Evolutionary conservation across 805 yeast genomes (phyloP).

Genomic region (Trichomonascus vanleenenianus): DNA sequence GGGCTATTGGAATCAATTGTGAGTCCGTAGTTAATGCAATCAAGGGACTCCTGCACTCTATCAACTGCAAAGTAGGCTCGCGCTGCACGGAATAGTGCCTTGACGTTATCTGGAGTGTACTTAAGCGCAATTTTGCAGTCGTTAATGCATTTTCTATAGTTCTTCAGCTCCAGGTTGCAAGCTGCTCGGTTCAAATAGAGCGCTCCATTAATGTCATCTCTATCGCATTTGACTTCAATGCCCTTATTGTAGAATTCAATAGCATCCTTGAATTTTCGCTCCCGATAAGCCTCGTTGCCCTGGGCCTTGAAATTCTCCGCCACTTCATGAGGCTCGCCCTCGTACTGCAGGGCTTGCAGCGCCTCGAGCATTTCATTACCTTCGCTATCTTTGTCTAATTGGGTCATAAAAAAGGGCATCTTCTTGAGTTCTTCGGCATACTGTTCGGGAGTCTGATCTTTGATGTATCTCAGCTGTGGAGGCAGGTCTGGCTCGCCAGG

Average conservation of each 20-base stretch:
- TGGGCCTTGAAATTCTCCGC: slow-evolving; percentile 86
- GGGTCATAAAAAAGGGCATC: slow-evolving; percentile 91
- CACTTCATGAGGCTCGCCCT: slow-evolving; percentile 89
- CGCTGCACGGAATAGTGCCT: slow-evolving; percentile 81
- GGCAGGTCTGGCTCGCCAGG: slow-evolving; percentile 67
- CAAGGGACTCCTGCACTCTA: slow-evolving; percentile 62
- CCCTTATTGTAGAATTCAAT: slow-evolving; percentile 75
- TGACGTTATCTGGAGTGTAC: slow-evolving; percentile 60
- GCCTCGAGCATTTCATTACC: slow-evolving; percentile 72
- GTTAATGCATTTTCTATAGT: slow-evolving; percentile 77
- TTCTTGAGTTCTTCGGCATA: slow-evolving; percentile 70
- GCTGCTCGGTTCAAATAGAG: slow-evolving; percentile 82
- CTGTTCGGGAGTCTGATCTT: slow-evolving; percentile 52
- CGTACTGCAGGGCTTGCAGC: slow-evolving; percentile 81
- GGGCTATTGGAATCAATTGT: slow-evolving; percentile 51
- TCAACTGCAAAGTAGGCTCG: slow-evolving; percentile 68
- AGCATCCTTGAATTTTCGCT: slow-evolving; percentile 68
- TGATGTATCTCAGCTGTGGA: slow-evolving; percentile 64
- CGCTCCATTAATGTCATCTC: slow-evolving; percentile 47
- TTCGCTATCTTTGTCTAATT: slow-evolving; percentile 68
- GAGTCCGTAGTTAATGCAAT: slow-evolving; percentile 58
- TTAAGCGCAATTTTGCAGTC: slow-evolving; percentile 71
- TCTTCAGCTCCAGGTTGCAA: slow-evolving; percentile 76
- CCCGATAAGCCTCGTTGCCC: slow-evolving; percentile 81
- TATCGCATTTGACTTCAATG: slow-evolving; percentile 57